phyloP scores from a whole-genome alignment of 2,329 filamentous ascomycete species.

The Nakataea oryzae region DNA sequence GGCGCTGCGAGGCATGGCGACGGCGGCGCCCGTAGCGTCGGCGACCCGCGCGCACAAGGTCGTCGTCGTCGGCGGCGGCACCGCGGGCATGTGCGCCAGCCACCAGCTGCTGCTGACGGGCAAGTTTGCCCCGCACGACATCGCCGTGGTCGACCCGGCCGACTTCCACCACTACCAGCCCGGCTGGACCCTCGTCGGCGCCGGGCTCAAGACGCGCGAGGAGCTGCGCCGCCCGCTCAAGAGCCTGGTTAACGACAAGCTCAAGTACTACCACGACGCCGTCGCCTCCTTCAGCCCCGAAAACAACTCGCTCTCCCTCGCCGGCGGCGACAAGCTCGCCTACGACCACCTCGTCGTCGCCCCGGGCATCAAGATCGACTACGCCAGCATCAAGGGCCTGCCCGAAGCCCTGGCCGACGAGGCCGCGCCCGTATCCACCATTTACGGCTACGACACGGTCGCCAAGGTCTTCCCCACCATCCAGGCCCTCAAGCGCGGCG shows the following conservation, averaged over 20 bases:
- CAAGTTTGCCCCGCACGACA: conserved; percentile 46
- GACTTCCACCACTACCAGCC: conserved; percentile 58
- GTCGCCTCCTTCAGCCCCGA: conserved; percentile 42
- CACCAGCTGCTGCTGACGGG: conserved; percentile 55
- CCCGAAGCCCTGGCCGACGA: conserved; percentile 41
- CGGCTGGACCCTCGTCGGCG: conserved; percentile 60
- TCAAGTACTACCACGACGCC: conserved; percentile 46
- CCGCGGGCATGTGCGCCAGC: conserved; percentile 53
- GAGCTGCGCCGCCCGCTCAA: conserved; percentile 41
- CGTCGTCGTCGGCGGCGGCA: conserved; percentile 56
- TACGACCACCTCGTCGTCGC: conserved; percentile 58
- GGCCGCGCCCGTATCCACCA: conserved; percentile 38
- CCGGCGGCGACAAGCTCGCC: conserved; percentile 41
- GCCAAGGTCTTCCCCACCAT: conserved; percentile 42
- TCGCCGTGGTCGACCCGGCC: conserved; percentile 54
- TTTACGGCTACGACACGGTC: conserved; percentile 45
- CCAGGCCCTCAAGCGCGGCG: conserved; percentile 34
- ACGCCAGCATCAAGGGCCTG: conserved; percentile 41
- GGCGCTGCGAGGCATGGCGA: background rate
- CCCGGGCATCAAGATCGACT: conserved; percentile 44
- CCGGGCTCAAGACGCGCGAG: conserved; percentile 52
- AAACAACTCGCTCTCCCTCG: conserved; percentile 44
- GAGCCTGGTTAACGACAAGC: conserved; percentile 44
- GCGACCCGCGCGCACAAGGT: conserved; percentile 43
- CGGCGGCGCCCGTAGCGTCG: background rate